phyloP scores from a whole-genome alignment of 2,329 filamentous ascomycete species.

The Chaetomiaceae sp. region DNA sequence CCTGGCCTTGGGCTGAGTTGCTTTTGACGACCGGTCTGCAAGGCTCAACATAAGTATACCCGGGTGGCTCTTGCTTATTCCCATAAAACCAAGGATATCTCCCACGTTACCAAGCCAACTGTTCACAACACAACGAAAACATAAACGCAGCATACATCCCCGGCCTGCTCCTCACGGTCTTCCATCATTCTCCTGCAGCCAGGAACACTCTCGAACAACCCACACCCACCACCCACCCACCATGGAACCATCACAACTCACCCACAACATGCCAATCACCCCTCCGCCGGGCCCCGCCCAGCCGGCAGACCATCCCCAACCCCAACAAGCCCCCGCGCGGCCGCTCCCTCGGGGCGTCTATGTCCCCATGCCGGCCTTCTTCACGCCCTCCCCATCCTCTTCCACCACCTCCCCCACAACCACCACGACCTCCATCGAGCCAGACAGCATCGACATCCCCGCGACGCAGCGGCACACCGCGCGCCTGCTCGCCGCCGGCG shows the following conservation, averaged over 20 bases:
- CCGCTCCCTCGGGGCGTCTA: constrained; percentile 39
- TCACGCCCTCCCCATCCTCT: constrained; percentile 34
- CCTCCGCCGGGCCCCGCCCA: background rate
- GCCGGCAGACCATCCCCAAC: background rate
- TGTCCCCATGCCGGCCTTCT: constrained; percentile 53
- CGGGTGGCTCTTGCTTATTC: background rate
- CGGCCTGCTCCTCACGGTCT: background rate
- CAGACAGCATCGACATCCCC: constrained; percentile 44
- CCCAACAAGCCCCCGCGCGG: background rate
- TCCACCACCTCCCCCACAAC: background rate
- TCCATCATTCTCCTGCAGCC: background rate
- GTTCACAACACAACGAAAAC: too few relatives aligned
- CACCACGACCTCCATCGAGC: background rate
- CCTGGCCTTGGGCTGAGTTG: background rate
- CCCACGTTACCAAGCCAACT: too few relatives aligned
- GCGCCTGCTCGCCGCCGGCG: constrained; percentile 52
- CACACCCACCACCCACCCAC: background rate
- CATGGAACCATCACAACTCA: constrained; percentile 1
- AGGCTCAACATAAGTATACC: background rate
- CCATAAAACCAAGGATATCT: background rate
- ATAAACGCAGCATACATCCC: background rate
- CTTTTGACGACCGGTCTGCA: background rate
- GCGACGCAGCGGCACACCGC: constrained; percentile 46
- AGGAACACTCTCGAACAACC: background rate
- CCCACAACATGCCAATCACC: background rate